phyloP scores from a whole-genome alignment of 1,284 basidiomycete genomes.

The Irpex sp. region DNA sequence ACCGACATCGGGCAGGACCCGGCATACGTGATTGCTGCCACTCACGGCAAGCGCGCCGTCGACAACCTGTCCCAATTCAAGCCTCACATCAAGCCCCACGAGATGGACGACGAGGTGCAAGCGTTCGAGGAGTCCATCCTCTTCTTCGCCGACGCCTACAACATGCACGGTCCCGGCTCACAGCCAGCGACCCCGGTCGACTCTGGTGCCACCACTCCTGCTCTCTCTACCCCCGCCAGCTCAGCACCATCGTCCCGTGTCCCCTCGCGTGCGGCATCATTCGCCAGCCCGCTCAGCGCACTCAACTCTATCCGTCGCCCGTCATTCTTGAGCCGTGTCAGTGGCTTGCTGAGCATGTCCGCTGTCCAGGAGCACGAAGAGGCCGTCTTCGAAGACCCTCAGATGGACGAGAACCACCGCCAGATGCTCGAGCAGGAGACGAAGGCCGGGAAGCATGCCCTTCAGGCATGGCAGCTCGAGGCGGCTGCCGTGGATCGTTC shows the following conservation, averaged over 20 bases:
- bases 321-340: slow-evolving; percentile 47
- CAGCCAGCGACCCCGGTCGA: slow-evolving; percentile 23
- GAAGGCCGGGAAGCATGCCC: slow-evolving; percentile 23
- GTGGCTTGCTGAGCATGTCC: slow-evolving; percentile 43
- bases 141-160: slow-evolving; percentile 68
- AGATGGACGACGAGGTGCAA: slow-evolving; percentile 68
- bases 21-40: slow-evolving; percentile 62
- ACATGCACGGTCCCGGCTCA: slow-evolving; percentile 39
- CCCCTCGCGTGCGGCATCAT: slow-evolving; percentile 35
- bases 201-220: slow-evolving; percentile 20
- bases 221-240: slow-evolving; percentile 31
- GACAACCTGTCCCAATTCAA: slow-evolving; percentile 44
- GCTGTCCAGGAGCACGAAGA: slow-evolving; percentile 36
- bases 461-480: slow-evolving; percentile 56
- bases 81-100: slow-evolving; percentile 43
- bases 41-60: slow-evolving; percentile 70
- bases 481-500: slow-evolving; percentile 62
- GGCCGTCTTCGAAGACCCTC: slow-evolving; percentile 33
- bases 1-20: slow-evolving; percentile 67
- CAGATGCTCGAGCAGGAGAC: slow-evolving; percentile 29
- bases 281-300: slow-evolving; percentile 29
- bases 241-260: slow-evolving; percentile 41
- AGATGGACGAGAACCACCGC: slow-evolving; percentile 36
- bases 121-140: slow-evolving; percentile 71
- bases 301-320: slow-evolving; percentile 38